Evolutionary conservation across 192 early-diverging fungal genomes (phyloP).

Genomic region (Gamsiella multidivaricata): DNA sequence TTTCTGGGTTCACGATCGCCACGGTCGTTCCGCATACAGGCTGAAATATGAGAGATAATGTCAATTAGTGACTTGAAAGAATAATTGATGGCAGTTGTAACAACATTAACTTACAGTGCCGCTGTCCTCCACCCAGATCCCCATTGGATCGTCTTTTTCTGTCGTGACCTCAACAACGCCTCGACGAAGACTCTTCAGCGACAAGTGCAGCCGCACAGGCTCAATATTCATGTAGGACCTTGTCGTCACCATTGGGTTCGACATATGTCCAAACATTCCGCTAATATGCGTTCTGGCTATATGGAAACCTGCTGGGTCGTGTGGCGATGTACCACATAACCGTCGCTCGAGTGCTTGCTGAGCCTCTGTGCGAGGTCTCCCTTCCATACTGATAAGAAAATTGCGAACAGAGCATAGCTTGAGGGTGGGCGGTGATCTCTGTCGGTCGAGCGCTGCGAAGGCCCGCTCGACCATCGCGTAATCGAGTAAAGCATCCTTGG

Average conservation of each 20-base stretch:
- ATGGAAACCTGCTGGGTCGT: not conserved
- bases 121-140: slow-evolving; percentile 71
- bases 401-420: slow-evolving; percentile 10
- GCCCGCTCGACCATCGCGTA: slow-evolving; percentile 22
- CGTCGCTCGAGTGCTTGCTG: slow-evolving; percentile 59
- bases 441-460: not conserved
- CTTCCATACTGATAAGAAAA: slow-evolving; percentile 1
- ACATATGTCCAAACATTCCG: slow-evolving; percentile 71
- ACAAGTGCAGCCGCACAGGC: slow-evolving; percentile 73
- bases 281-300: slow-evolving; percentile 2
- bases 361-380: not conserved
- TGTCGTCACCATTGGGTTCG: slow-evolving; percentile 81
- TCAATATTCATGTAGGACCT: slow-evolving; percentile 81
- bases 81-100: not conserved
- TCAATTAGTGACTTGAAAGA: not conserved
- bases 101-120: slow-evolving; percentile 60
- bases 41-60: not conserved
- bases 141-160: slow-evolving; percentile 57
- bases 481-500: slow-evolving; percentile 4
- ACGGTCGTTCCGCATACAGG: slow-evolving; percentile 68
- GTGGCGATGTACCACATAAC: slow-evolving; percentile 39
- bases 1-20: slow-evolving; percentile 84
- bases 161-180: slow-evolving; percentile 66
- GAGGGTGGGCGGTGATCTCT: not conserved
- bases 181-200: slow-evolving; percentile 69